Conservation (phyloP, 2,329 filamentous ascomycete genomes). For the Ophiostoma angusticollis region DNA sequence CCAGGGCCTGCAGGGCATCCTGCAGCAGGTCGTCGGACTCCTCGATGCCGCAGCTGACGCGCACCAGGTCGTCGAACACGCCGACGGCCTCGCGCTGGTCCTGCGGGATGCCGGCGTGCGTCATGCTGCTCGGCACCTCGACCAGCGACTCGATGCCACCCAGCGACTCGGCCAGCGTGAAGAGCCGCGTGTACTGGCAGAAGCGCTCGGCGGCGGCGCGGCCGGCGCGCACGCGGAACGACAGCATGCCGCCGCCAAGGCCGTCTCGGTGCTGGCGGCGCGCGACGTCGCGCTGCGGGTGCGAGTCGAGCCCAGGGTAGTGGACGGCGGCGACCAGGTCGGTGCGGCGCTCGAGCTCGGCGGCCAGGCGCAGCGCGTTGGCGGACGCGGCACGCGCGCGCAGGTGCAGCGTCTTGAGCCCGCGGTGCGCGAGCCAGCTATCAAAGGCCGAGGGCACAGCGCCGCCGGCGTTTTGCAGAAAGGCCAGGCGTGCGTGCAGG, state of each 20-base stretch:
- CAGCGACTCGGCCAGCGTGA: conserved; percentile 83
- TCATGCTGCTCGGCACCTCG: conserved; percentile 92
- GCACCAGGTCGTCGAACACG: conserved; percentile 87
- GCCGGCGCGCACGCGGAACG: conserved; percentile 85
- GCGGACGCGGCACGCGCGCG: conserved; percentile 71
- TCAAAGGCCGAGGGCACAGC: conserved; percentile 92
- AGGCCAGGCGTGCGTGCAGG: conserved; percentile 64
- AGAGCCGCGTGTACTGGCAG: conserved; percentile 79
- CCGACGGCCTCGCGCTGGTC: conserved; percentile 85
- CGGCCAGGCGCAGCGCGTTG: conserved; percentile 70
- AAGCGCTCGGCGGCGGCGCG: conserved; percentile 78
- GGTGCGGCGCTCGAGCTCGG: conserved; percentile 63
- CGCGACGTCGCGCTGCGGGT: conserved; percentile 76
- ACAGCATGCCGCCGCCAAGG: conserved; percentile 94
- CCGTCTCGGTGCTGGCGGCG: conserved; percentile 84
- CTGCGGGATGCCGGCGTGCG: conserved; percentile 84
- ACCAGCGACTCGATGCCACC: conserved; percentile 82
- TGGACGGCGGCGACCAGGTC: conserved; percentile 74
- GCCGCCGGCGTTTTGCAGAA: conserved; percentile 95
- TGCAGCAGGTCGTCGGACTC: conserved; percentile 71
- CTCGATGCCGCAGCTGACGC: conserved; percentile 89
- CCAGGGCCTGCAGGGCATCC: conserved; percentile 70
- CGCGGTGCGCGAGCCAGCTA: conserved; percentile 94
- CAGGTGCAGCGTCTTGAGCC: conserved; percentile 91
- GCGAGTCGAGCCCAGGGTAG: conserved; percentile 82